Conservation (phyloP, 1,284 basidiomycete genomes). For the Boletus semigastroideus region DNA sequence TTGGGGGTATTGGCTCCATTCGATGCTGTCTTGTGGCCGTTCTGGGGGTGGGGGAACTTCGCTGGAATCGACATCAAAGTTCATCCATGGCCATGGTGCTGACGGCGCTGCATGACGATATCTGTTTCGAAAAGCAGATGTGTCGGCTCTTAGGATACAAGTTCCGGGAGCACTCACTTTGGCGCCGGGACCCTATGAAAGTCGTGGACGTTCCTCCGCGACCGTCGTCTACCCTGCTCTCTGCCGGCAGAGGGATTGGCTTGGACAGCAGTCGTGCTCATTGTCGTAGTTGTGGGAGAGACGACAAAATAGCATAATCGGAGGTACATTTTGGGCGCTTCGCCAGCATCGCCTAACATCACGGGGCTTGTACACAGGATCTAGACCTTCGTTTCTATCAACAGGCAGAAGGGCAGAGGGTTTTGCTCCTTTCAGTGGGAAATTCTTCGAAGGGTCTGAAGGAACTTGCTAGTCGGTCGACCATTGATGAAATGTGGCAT, state of each 20-base stretch:
- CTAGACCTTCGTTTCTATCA: neutral
- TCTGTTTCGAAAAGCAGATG: constrained; percentile 11
- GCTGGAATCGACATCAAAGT: constrained; percentile 20
- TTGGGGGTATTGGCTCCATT: constrained; percentile 42
- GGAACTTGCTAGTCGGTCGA: too few relatives aligned
- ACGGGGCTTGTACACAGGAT: neutral
- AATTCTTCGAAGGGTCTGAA: too few relatives aligned
- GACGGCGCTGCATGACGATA: constrained; percentile 37
- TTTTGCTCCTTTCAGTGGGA: too few relatives aligned
- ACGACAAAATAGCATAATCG: neutral
- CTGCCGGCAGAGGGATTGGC: neutral
- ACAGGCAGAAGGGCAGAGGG: too few relatives aligned
- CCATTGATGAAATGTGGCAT: too few relatives aligned
- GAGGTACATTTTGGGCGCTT: neutral
- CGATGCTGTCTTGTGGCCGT: neutral
- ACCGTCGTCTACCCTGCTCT: neutral
- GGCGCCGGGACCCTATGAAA: constrained; percentile 24
- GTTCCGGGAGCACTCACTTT: constrained; percentile 12
- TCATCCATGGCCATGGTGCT: constrained; percentile 38
- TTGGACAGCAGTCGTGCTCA: constrained; percentile 9
- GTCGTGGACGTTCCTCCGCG: constrained; percentile 1
- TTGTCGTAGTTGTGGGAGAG: constrained; percentile 4
- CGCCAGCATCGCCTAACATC: too few relatives aligned
- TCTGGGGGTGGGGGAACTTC: neutral
- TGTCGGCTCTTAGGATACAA: neutral